Evolutionary conservation across 768 basidiomycete genomes (phyloP).

Genomic region (Termitomyces sp.): DNA sequence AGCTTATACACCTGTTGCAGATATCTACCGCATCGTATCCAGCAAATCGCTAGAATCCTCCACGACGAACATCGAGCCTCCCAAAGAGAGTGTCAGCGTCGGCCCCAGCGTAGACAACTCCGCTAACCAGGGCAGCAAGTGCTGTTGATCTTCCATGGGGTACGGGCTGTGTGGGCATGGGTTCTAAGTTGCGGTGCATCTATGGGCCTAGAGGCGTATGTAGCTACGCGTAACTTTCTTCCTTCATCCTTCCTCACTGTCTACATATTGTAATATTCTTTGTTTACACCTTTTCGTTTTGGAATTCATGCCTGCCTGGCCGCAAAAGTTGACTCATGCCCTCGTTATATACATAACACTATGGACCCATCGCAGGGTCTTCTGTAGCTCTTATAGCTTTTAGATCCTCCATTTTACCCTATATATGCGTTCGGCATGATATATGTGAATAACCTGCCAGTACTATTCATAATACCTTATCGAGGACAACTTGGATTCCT

Average conservation of each 20-base stretch:
- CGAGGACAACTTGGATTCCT: no score
- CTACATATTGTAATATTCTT: slow-evolving; percentile 20
- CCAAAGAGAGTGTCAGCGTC: slow-evolving; percentile 82
- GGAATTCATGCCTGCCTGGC: slow-evolving; percentile 1
- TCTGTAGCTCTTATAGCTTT: no score
- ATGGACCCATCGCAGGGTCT: no score
- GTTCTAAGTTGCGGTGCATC: slow-evolving; percentile 18
- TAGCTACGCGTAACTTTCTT: slow-evolving; percentile 15
- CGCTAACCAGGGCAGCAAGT: slow-evolving; percentile 53
- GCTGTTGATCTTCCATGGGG: slow-evolving; percentile 44
- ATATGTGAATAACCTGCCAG: no score
- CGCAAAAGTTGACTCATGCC: no score
- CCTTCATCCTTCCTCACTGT: slow-evolving; percentile 13
- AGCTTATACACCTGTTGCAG: slow-evolving; percentile 36
- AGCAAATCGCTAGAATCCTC: slow-evolving; percentile 90
- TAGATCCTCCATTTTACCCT: no score
- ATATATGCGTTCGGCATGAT: no score
- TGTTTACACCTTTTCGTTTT: slow-evolving; percentile 14
- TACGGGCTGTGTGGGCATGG: slow-evolving; percentile 5
- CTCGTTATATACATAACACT: no score
- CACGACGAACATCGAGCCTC: slow-evolving; percentile 75
- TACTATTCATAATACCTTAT: no score
- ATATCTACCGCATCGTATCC: slow-evolving; percentile 97
- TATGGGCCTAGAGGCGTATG: slow-evolving; percentile 16
- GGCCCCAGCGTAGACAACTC: slow-evolving; percentile 68